Percentiles rank a stretch among this genome's conserved stretches.
These are phyloP conservation scores for Capronia epimyces DNA, from an alignment of 2,329 filamentous ascomycete species.

Conservation along the genomic window DNA sequence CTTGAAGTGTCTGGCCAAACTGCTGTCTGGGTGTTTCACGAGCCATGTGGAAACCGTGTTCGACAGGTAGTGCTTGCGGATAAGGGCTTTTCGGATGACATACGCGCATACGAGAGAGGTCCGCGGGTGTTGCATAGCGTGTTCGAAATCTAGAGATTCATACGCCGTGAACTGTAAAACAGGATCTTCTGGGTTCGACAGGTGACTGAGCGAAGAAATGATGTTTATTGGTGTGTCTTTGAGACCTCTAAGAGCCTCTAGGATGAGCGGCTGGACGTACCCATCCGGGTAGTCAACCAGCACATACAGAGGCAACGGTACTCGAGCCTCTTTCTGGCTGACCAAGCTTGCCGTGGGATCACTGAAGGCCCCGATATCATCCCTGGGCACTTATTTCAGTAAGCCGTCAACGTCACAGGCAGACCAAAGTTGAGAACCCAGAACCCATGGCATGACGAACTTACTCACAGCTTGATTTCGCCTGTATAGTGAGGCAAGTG, in stretches of 20 bases:
- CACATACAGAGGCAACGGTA: slow-evolving; percentile 53
- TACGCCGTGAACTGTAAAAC: slow-evolving; percentile 80
- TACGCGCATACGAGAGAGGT: slow-evolving; percentile 78
- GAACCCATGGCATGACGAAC: too few species aligned
- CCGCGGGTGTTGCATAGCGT: slow-evolving; percentile 56
- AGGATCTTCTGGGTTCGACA: slow-evolving; percentile 44
- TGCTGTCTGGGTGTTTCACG: slow-evolving; percentile 69
- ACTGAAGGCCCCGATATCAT: slow-evolving; percentile 4
- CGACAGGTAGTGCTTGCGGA: slow-evolving; percentile 89
- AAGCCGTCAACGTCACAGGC: background rate
- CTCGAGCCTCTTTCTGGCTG: background rate
- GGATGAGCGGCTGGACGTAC: slow-evolving; percentile 83
- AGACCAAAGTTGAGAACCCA: background rate
- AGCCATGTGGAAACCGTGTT: slow-evolving; percentile 80
- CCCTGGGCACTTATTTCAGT: slow-evolving; percentile 10
- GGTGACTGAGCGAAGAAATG: slow-evolving; percentile 47
- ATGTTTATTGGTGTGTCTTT: slow-evolving; percentile 52
- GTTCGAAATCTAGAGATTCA: slow-evolving; percentile 79
- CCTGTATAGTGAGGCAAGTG: slow-evolving; percentile 61
- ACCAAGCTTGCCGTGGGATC: background rate
- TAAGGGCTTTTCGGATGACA: slow-evolving; percentile 90
- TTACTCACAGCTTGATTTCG: slow-evolving; percentile 79
- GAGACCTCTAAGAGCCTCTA: slow-evolving; percentile 64
- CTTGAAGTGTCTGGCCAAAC: slow-evolving; percentile 66
- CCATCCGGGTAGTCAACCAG: slow-evolving; percentile 77